Base-by-base conservation (phyloP, 2,329 filamentous ascomycete species). In the Cercospora beticola region DNA sequence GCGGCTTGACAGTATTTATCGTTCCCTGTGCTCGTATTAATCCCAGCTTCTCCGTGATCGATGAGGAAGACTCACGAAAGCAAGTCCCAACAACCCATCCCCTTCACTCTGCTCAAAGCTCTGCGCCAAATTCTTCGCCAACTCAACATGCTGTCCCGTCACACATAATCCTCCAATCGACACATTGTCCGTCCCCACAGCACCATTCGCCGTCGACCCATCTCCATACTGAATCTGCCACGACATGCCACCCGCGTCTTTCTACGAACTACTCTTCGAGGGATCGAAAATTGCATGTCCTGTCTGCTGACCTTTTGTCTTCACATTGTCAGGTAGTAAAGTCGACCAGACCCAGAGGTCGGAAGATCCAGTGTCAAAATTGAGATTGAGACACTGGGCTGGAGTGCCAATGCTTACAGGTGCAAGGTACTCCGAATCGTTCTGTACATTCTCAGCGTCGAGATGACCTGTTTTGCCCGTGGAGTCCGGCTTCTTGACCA, bases 141-240 rank as follows among this genome's bases (percentile, higher is more conserved):
- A 80, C 77, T 92, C 89, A 66, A 92, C 82, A 18, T 86, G 83
- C 79, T 92, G 90, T 65, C 84, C 81, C 76, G 88, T 80, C 72
- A 92, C 82, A 10, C 79, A 78, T 14, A 92, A 79, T 4, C 88
- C 88, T 31, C 90, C 90, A 64, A 92, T 77, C 1, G 80, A 82
- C 33, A 93, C 79, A 26, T 81, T 82, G 71, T 92, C 90, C 16
- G 84, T 88, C 49, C 88, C 89, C 31, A 91, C 89, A 18, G 79
- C 82, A 28, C 90, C 90, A 7, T 86, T 88, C 1, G 89, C 89
- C 10, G 82, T 85, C n/a, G 88, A 91, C 9, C 84, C 84, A 76
- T 92, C 90, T 16, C 89, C 89, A 75, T 92, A 92, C 31, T 82
- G 81, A 74, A 92, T 91, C 77, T 86, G 80, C 90, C 89, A 93